Base-by-base conservation (phyloP, 2,329 filamentous ascomycete genomes). In the Fusarium oligoseptatum region DNA sequence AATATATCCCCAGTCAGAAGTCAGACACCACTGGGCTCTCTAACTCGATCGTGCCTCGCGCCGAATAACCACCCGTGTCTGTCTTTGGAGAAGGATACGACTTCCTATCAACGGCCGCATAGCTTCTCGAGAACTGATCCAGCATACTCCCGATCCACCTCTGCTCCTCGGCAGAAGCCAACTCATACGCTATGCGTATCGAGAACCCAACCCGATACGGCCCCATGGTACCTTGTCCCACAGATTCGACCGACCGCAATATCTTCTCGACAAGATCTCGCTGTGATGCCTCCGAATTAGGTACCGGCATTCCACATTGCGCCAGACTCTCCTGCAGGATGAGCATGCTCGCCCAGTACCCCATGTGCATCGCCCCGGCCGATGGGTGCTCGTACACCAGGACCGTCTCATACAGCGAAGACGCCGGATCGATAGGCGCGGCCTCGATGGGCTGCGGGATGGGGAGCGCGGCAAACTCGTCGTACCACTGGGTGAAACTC, bases 281-380 rank as follows among this genome's bases (percentile, higher is more conserved):
- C 64, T 82, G 82, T 34, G 57, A 73, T 32, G 76, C 72, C 9
- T 72, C 75, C 41, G 79, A 80, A 32, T 78, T 64, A 7, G 57
- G 50, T n/a, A 75, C 73, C 8, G 76, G 76, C 34, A 77, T 72
- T 15, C 74, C 75, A 65, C 83, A 84, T 62, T 81, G 78, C 22
- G 80, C 78, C 58, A 85, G 56, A 8, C 77, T 78, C 68, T 83
- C 83, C 63, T 86, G 81, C 37, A 86, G 72, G 60, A 86, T 81
- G n/a, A 85, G 75, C 76, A 83, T 76, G 41, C 80, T 82, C 8
- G 83, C 82, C 82, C 83, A 84, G 68, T 82, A 84, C 22, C 77
- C 79, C 70, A 84, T 75, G 50, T 81, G 78, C 61, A 85, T 71
- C 34, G 81, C 75, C 3, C 83, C 83, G 12, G 80, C 76, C 81